These are phyloP conservation scores for Aspergillus flavus DNA, from an alignment of 2,329 filamentous ascomycete species.

Conservation along the genomic window DNA sequence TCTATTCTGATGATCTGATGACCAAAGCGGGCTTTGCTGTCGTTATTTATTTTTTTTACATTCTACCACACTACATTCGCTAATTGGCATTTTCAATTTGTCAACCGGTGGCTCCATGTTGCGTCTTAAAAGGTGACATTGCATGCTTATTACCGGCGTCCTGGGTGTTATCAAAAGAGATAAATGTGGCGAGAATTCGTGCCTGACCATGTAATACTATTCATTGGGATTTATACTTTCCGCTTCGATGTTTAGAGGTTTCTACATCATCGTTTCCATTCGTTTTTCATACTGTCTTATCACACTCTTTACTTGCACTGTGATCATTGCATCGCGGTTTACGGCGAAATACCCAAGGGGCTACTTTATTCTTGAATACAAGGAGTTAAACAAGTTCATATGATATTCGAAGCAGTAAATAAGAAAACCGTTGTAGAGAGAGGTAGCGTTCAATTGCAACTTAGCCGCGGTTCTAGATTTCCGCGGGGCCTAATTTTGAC, in stretches of 20 bases:
- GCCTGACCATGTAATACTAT: conserved; percentile 40
- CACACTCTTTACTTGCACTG: conserved; percentile 16
- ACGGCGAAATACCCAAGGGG: conserved; percentile 22
- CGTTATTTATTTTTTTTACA: conserved; percentile 19
- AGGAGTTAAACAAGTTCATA: background rate
- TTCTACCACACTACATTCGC: conserved; percentile 13
- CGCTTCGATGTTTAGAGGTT: background rate
- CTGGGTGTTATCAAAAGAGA: conserved; percentile 30
- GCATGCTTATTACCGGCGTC: conserved; percentile 30
- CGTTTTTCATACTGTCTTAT: conserved; percentile 17
- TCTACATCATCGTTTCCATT: conserved; percentile 13
- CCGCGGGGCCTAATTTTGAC: background rate
- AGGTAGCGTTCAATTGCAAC: background rate
- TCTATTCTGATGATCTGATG: conserved; percentile 35
- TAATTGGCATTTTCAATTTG: conserved; percentile 16
- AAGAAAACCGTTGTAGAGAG: background rate
- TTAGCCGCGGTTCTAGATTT: background rate
- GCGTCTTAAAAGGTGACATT: conserved; percentile 13
- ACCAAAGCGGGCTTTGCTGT: conserved; percentile 49
- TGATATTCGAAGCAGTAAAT: background rate
- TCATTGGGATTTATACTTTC: conserved; percentile 10
- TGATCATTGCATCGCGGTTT: conserved; percentile 16
- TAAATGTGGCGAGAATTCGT: conserved; percentile 20
- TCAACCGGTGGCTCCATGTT: conserved; percentile 9
- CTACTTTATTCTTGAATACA: conserved; percentile 15